A percentile compares a stretch with the other conserved stretches of the same genome.
These are phyloP conservation scores for Pittosporum tobira DNA, from an alignment of 129 eudicot genomes.

Conservation along the genomic window DNA sequence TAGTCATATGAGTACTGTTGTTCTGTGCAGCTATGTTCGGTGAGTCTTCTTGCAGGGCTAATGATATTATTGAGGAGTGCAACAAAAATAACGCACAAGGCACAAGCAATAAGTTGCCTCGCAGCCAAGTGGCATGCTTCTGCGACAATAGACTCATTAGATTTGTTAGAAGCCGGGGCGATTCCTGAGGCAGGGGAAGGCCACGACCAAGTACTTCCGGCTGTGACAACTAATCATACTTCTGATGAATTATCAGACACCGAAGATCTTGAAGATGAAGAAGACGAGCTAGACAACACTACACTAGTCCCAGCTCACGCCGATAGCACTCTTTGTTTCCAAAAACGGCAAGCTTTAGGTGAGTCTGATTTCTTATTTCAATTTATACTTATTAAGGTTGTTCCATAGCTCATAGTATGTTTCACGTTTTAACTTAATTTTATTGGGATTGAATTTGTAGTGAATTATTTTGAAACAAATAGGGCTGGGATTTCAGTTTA, in stretches of 20 bases:
- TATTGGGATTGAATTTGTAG: constrained; percentile 22
- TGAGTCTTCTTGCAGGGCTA: constrained; percentile 86
- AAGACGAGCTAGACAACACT: constrained; percentile 73
- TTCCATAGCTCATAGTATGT: too few relatives aligned
- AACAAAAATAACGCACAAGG: constrained; percentile 86
- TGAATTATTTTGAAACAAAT: constrained; percentile 79
- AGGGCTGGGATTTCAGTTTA: constrained; percentile 83
- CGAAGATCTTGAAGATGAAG: constrained; percentile 73
- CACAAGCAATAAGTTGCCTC: constrained; percentile 67
- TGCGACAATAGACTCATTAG: constrained; percentile 78
- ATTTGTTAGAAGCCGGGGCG: constrained; percentile 37
- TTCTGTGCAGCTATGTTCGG: constrained; percentile 63
- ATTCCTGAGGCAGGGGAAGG: constrained; percentile 28
- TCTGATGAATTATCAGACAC: constrained; percentile 44
- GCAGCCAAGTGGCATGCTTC: constrained; percentile 97
- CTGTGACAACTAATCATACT: not conserved
- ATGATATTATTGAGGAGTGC: constrained; percentile 80
- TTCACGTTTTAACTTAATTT: not conserved
- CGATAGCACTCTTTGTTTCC: constrained; percentile 73
- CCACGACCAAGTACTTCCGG: constrained; percentile 20
- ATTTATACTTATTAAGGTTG: not conserved
- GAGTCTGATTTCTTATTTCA: constrained; percentile 5
- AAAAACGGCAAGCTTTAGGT: constrained; percentile 96
- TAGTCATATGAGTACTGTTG: too few relatives aligned
- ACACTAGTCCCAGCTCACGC: constrained; percentile 63